Conservation (phyloP, 768 basidiomycete genomes). For the Russula lepida region DNA sequence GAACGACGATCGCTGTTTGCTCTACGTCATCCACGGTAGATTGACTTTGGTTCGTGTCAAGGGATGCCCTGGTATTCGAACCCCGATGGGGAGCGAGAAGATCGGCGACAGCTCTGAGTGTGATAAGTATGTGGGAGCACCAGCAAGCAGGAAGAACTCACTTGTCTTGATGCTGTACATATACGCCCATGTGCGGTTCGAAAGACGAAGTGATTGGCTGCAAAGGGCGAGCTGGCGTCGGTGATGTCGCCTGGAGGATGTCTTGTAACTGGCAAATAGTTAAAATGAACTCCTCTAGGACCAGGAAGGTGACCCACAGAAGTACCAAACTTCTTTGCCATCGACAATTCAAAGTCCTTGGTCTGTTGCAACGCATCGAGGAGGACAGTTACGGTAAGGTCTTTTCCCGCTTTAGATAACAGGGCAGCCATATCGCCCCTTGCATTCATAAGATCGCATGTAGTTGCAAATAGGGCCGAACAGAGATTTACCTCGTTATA, state of each 20-base stretch:
- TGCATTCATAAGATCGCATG: background rate
- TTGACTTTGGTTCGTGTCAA: conserved; percentile 43
- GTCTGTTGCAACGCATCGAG: conserved; percentile 84
- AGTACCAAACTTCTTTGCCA: conserved; percentile 76
- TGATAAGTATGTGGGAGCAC: background rate
- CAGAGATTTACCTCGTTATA: conserved; percentile 61
- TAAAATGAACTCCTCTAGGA: background rate
- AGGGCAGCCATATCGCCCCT: conserved; percentile 82
- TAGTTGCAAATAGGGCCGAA: background rate
- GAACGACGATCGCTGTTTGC: conserved; percentile 51
- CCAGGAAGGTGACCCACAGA: conserved; percentile 37
- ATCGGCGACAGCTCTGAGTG: conserved; percentile 68
- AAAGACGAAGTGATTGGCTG: conserved; percentile 83
- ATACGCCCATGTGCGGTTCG: conserved; percentile 86
- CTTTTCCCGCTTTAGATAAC: conserved; percentile 67
- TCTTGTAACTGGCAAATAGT: conserved; percentile 44
- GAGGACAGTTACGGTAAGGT: conserved; percentile 66
- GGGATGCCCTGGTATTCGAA: conserved; percentile 51
- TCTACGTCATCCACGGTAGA: conserved; percentile 36
- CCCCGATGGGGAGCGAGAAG: conserved; percentile 82
- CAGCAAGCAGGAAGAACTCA: conserved; percentile 28
- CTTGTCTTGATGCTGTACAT: conserved; percentile 96
- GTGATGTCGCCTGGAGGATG: conserved; percentile 46
- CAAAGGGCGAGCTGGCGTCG: conserved; percentile 41
- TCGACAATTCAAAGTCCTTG: conserved; percentile 77